Base-by-base conservation (phyloP, 2,329 filamentous ascomycete genomes). In the Clonostachys byssicola region DNA sequence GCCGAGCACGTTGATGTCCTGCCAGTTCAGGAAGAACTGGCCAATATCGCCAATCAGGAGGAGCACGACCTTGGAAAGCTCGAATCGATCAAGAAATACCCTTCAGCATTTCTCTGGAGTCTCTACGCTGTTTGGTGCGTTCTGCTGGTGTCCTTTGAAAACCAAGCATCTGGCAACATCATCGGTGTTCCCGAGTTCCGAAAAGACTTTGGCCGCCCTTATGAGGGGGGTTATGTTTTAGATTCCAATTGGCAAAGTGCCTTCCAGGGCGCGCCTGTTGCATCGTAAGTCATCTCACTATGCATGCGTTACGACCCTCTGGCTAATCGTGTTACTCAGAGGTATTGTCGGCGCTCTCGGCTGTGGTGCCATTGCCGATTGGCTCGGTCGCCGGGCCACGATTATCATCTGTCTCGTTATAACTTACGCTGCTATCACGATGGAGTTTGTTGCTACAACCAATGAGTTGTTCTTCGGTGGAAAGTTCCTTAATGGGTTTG, bases 101-200 rank as follows among this genome's bases (percentile, higher is more conserved):
- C 58, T 9, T 51, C 49, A 5, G 57, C 57, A 6, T 59, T 46
- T 6, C 46, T 49, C 17, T 73, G 68, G 68, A 65, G 57, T 36
- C 34, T 69, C 35, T 72, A 62, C 49, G 65, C 66, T 30, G 61
- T 67, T 9, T 73, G 66, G 65, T 56, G 60, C 13, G 56, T 69
- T 5, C 48, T 72, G 9, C 61, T 71, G 17, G 62, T 66, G 41
- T 60, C 57, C 34, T 72, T 72, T 43, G 68, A 72, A 49, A 67
- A 67, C 48, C 66, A 71, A 49, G 70, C 68, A 18, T 55, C 62
- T 5, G 67, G 68, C 6, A 67, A 58, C 45, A 63, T 71, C 20
- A 60, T 73, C 39, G 63, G 67, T 18, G 68, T 74, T n/a, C 71
- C 71, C 3, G 49, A 67, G 46, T 74, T 74, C 53, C 60, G 69